Conservation (phyloP, 2,329 filamentous ascomycete genomes). For the Exophiala calicioides region DNA sequence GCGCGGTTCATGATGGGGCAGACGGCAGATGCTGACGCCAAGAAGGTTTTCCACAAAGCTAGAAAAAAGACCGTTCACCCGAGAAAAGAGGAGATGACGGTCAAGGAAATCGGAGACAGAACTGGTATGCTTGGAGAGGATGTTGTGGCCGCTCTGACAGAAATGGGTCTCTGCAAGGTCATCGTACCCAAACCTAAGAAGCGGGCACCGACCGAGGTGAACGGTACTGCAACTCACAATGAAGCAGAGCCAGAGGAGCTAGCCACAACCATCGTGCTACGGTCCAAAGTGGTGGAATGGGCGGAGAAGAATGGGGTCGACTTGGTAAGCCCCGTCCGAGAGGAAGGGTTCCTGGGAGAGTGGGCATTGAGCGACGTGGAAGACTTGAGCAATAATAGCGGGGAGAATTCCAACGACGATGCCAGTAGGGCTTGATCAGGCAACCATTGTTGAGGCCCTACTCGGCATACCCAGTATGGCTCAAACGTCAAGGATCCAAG, state of each 20-base stretch:
- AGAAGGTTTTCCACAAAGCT: constrained; percentile 39
- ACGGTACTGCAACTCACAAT: constrained; percentile 39
- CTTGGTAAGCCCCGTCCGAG: constrained; percentile 68
- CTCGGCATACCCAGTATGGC: neutral
- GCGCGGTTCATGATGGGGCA: constrained; percentile 59
- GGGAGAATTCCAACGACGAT: constrained; percentile 8
- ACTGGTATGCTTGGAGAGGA: constrained; percentile 88
- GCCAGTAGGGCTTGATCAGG: neutral
- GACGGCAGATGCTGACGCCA: constrained; percentile 34
- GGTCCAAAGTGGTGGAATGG: constrained; percentile 66
- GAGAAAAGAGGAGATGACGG: constrained; percentile 55
- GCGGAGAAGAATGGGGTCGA: constrained; percentile 63
- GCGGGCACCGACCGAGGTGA: constrained; percentile 45
- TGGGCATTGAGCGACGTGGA: constrained; percentile 51
- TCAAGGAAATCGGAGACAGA: constrained; percentile 70
- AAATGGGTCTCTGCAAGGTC: constrained; percentile 70
- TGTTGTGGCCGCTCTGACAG: constrained; percentile 72
- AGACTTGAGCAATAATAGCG: constrained; percentile 19
- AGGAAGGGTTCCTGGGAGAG: constrained; percentile 71
- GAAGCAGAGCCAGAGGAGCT: constrained; percentile 32
- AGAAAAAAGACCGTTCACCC: constrained; percentile 33
- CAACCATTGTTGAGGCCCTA: neutral
- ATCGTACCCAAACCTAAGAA: constrained; percentile 48
- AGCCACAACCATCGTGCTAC: constrained; percentile 52
- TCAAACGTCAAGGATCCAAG: no score